Percentiles rank a stretch among this genome's conserved stretches.
Conservation (phyloP, 441 rosid species). For the Theobroma grandiflorum region DNA sequence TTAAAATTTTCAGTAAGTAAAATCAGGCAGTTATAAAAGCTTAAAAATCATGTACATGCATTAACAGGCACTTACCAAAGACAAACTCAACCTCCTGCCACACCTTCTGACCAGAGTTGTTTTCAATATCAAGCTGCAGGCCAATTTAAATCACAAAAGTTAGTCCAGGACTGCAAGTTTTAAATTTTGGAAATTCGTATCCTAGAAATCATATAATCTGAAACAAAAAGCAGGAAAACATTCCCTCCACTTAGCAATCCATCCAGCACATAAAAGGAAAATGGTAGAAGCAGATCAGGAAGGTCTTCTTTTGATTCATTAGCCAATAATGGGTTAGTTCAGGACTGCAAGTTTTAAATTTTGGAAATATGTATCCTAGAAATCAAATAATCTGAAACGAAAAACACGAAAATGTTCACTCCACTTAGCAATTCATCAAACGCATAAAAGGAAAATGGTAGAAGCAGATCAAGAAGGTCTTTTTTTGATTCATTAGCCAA, state of each 20-base stretch:
- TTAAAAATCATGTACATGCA: slow-evolving; percentile 4
- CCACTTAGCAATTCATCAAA: slow-evolving; percentile 6
- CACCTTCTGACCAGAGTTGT: slow-evolving; percentile 82
- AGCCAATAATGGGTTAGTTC: neutral
- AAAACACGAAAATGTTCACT: neutral
- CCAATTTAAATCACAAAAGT: slow-evolving; percentile 16
- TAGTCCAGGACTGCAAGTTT: slow-evolving; percentile 10
- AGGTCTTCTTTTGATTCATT: slow-evolving; percentile 19
- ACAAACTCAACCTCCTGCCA: slow-evolving; percentile 93
- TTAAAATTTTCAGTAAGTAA: neutral
- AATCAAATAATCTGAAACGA: slow-evolving; percentile 2
- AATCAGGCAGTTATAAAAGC: slow-evolving; percentile 18
- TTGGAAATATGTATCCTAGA: slow-evolving; percentile 22
- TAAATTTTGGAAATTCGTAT: slow-evolving; percentile 21
- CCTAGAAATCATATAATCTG: slow-evolving; percentile 9
- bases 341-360: neutral
- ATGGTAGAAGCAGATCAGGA: slow-evolving; percentile 10
- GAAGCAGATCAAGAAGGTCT: slow-evolving; percentile 14
- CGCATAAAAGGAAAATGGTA: neutral
- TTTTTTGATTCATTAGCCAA: slow-evolving; percentile 13
- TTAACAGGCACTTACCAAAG: slow-evolving; percentile 70
- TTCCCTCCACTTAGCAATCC: slow-evolving; percentile 1
- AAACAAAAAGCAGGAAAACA: neutral
- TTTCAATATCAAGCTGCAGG: slow-evolving; percentile 92
- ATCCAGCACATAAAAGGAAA: neutral